Evolutionary conservation across 139 green algal species (phyloP).

Genomic region (Penium margaritaceum): DNA sequence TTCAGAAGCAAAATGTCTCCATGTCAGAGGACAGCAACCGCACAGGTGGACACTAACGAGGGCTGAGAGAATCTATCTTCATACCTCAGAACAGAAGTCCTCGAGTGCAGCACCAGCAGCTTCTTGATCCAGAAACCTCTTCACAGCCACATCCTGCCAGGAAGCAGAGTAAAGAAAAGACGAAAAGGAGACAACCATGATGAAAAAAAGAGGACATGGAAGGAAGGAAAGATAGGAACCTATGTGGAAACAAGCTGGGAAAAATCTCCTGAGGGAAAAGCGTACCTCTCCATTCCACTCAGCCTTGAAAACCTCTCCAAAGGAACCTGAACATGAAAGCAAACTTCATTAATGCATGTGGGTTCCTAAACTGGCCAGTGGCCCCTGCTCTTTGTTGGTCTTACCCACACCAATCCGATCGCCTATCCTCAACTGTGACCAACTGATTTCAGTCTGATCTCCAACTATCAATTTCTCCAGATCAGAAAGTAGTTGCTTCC

Average conservation of each 20-base stretch:
- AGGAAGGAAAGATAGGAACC: too few relatives aligned
- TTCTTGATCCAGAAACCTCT: slow-evolving; percentile 38
- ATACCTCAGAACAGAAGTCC: slow-evolving; percentile 25
- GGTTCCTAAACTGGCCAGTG: background rate
- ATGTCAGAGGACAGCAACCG: too few relatives aligned
- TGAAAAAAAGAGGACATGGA: too few relatives aligned
- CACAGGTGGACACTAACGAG: too few relatives aligned
- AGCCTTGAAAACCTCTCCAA: slow-evolving; percentile 10
- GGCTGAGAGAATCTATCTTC: background rate
- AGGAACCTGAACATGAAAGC: background rate
- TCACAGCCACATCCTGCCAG: slow-evolving; percentile 43
- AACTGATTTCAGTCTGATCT: background rate
- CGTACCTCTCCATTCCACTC: slow-evolving; percentile 12
- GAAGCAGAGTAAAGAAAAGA: background rate
- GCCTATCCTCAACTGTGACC: background rate
- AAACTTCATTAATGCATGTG: background rate
- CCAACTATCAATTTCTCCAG: background rate
- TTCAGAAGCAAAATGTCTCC: too few relatives aligned
- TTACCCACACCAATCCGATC: background rate
- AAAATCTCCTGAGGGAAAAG: too few relatives aligned
- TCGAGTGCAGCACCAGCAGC: slow-evolving; percentile 16
- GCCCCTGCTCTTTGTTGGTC: background rate
- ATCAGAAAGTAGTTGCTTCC: too few relatives aligned
- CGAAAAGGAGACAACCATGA: too few relatives aligned
- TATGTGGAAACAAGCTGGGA: too few relatives aligned